Evolutionary conservation across 1,284 basidiomycete genomes (phyloP).

Genomic region (Cutaneotrichosporon cutaneum): DNA sequence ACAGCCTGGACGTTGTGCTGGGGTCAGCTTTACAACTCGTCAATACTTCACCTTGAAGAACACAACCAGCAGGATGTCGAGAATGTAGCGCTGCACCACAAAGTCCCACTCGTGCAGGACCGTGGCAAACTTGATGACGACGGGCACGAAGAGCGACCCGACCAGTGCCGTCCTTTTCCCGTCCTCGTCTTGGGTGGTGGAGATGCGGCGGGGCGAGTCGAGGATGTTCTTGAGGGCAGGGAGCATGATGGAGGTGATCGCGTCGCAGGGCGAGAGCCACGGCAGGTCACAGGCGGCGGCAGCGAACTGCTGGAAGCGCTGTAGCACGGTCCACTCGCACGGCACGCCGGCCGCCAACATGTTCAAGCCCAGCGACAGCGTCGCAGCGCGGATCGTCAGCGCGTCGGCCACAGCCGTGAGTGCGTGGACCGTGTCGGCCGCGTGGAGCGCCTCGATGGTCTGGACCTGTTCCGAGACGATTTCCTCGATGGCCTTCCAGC

Average conservation of each 20-base stretch:
- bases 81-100: slow-evolving; percentile 32
- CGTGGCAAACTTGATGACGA: slow-evolving; percentile 36
- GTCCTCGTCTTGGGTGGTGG: slow-evolving; percentile 23
- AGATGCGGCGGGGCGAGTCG: slow-evolving; percentile 33
- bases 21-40: slow-evolving; percentile 1
- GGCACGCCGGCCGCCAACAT: slow-evolving; percentile 40
- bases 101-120: slow-evolving; percentile 32
- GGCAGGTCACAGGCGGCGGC: slow-evolving; percentile 35
- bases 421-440: slow-evolving; percentile 21
- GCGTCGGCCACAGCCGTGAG: slow-evolving; percentile 34
- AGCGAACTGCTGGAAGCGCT: slow-evolving; percentile 46
- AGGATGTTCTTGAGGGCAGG: slow-evolving; percentile 37
- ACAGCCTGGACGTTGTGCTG: slow-evolving; percentile 38
- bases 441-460: slow-evolving; percentile 28
- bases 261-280: slow-evolving; percentile 25
- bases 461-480: slow-evolving; percentile 35
- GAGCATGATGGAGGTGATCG: slow-evolving; percentile 33
- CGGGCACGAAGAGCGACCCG: slow-evolving; percentile 40
- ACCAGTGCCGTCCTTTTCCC: slow-evolving; percentile 32
- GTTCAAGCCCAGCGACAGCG: slow-evolving; percentile 37
- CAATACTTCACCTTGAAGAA: slow-evolving; percentile 41
- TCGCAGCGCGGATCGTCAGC: slow-evolving; percentile 30
- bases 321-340: slow-evolving; percentile 33
- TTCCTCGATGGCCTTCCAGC: slow-evolving; percentile 39
- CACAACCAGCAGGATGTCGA: slow-evolving; percentile 41